These are phyloP conservation scores for Ophiostoma sp. DNA, from an alignment of 2,329 filamentous ascomycete species.

Conservation along the genomic window DNA sequence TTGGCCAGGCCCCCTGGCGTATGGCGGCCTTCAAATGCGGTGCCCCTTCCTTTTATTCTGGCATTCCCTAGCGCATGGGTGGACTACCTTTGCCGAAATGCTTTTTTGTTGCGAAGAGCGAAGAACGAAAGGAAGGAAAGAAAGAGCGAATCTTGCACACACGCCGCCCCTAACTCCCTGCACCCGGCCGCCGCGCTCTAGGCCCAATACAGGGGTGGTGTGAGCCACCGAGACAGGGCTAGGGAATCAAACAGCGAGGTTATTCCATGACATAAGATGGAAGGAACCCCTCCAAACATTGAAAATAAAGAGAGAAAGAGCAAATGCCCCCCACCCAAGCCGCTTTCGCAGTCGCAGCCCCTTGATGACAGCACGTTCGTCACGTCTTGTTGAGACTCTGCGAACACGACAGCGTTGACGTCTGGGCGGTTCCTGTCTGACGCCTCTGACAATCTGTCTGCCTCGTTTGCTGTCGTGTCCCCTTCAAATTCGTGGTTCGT, in stretches of 20 bases:
- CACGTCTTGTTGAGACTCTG: constrained; percentile 11
- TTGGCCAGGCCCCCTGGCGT: not conserved
- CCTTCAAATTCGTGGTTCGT: not conserved
- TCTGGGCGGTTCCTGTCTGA: not conserved
- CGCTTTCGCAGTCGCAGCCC: not conserved
- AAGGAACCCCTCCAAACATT: not conserved
- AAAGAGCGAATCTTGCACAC: not conserved
- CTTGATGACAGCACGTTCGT: not conserved
- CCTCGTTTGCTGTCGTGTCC: not conserved
- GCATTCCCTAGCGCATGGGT: constrained; percentile 4
- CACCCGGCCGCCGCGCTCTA: constrained; percentile 9
- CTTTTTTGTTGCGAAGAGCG: not conserved
- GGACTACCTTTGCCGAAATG: not conserved
- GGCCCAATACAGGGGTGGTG: constrained; percentile 1
- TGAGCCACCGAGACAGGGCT: constrained; percentile 10
- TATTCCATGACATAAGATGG: constrained; percentile 9
- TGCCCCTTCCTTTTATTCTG: not conserved
- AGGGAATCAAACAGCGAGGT: constrained; percentile 17
- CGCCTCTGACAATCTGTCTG: not conserved
- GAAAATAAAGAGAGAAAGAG: not conserved
- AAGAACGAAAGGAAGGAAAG: not conserved
- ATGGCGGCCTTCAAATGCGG: not conserved
- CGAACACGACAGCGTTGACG: constrained; percentile 3
- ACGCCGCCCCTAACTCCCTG: not conserved
- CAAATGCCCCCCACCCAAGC: not conserved